These are phyloP conservation scores for Xylariales sp. DNA, from an alignment of 2,329 filamentous ascomycete species.

Conservation along the genomic window DNA sequence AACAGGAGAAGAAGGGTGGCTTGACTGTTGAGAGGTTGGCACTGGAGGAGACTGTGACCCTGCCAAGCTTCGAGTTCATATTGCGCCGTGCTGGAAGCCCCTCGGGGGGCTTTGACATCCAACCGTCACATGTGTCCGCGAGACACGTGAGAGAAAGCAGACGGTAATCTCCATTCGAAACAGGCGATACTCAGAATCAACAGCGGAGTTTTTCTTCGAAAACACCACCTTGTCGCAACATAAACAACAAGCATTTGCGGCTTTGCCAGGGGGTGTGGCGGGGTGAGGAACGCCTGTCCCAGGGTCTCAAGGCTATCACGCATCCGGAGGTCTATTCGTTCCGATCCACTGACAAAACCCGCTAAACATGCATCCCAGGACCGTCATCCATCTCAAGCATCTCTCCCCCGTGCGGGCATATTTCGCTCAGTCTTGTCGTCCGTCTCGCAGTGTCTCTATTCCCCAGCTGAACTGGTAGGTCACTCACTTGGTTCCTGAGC, in stretches of 20 bases:
- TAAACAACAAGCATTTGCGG: conserved; percentile 6
- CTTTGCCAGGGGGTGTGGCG: conserved; percentile 1
- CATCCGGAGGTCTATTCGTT: conserved; percentile 8
- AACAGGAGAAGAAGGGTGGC: conserved; percentile 5
- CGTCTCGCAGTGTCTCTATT: background rate
- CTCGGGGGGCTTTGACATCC: conserved; percentile 6
- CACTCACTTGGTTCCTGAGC: background rate
- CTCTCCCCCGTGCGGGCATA: conserved; percentile 6
- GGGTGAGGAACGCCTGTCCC: background rate
- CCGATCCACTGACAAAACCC: conserved; percentile 7
- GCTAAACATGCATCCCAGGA: conserved; percentile 6
- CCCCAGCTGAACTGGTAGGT: background rate
- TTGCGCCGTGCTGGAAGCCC: background rate
- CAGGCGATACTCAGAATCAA: background rate
- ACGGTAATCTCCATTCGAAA: conserved; percentile 2
- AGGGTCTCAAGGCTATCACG: too few relatives aligned
- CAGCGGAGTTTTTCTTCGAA: conserved; percentile 5
- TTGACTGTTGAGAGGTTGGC: conserved; percentile 2
- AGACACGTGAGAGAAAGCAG: conserved; percentile 6
- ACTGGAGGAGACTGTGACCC: background rate
- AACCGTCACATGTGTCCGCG: conserved; percentile 1
- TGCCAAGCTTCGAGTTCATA: conserved; percentile 6
- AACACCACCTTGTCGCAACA: too few relatives aligned
- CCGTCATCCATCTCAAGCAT: conserved; percentile 8
- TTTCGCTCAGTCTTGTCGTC: background rate